A percentile compares a stretch with the other conserved stretches of the same genome.
These are phyloP conservation scores for Ophiosphaerella herpotricha DNA, from an alignment of 2,329 filamentous ascomycete species.

Conservation along the genomic window DNA sequence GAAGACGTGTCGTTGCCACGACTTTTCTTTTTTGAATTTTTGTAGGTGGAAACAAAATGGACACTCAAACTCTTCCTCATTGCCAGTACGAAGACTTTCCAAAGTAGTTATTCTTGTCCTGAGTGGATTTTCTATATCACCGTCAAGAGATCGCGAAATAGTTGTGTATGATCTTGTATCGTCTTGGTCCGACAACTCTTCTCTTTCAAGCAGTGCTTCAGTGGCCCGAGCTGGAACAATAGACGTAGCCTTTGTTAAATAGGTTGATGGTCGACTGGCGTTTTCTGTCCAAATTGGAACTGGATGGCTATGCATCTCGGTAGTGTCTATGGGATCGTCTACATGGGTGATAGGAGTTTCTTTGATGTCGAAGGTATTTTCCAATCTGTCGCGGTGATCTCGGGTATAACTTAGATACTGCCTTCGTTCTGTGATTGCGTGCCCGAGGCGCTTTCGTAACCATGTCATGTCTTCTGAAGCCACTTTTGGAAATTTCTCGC, in stretches of 20 bases:
- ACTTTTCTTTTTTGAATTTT: slow-evolving; percentile 13
- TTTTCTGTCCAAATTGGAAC: neutral
- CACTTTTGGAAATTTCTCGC: slow-evolving; percentile 26
- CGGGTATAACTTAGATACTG: slow-evolving; percentile 22
- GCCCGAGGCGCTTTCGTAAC: slow-evolving; percentile 18
- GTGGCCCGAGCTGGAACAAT: slow-evolving; percentile 10
- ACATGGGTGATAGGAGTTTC: too few species aligned
- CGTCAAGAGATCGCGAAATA: slow-evolving; percentile 16
- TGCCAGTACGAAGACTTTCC: slow-evolving; percentile 7
- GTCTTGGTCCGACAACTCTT: slow-evolving; percentile 10
- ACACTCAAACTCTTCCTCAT: slow-evolving; percentile 17
- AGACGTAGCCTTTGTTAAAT: slow-evolving; percentile 19
- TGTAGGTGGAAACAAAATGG: slow-evolving; percentile 20
- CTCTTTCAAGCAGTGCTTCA: slow-evolving; percentile 5
- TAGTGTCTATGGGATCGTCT: too few species aligned
- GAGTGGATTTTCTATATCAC: slow-evolving; percentile 3
- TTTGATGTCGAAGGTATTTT: neutral
- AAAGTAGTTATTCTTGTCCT: slow-evolving; percentile 13
- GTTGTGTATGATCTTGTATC: slow-evolving; percentile 17
- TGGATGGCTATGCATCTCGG: too few species aligned
- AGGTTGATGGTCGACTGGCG: slow-evolving; percentile 13
- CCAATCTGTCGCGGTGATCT: slow-evolving; percentile 20
- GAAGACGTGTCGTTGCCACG: slow-evolving; percentile 20
- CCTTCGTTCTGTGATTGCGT: slow-evolving; percentile 24
- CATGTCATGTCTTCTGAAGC: slow-evolving; percentile 7